Evolutionary conservation across 2,329 filamentous ascomycete species (phyloP), one percentile per base, ranked within the genome.

Genomic region (Pyrenophora graminea): DNA sequence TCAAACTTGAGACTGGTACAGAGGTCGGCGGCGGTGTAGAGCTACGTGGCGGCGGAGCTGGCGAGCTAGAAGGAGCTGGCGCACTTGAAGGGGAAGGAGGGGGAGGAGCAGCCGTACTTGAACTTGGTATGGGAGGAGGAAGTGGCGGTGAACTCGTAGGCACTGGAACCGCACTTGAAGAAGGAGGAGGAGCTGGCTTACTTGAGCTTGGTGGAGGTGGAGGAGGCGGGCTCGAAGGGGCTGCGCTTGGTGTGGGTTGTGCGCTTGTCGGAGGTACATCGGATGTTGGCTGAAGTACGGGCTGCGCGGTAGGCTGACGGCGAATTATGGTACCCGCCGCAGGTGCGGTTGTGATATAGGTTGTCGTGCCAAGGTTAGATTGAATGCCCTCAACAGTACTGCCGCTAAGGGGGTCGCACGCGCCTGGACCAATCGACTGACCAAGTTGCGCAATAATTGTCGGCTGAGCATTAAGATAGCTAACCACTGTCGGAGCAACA

Each of bases 331-430:
- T 62, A 0, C 34, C 39, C 25, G 33, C 13, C 34, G 21, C 31
- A 31, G 43, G 1, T 47, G 10, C 9, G 23, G 59, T 56, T 1
- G 34, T 18, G 0, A 66, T 6, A 8, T 37, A 54, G 0, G 58
- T 62, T 0, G 34, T 48, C n/a, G 27, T 44, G 4, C 55, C 57
- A 6, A 57, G 23, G 1, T 51, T 56, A 13, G 32, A 38, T 13
- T 58, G 61, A n/a, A 13, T 32, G 4, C 7, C 9, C 2, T 44
- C 21, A 1, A 23, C 32, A 0, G 51, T 51, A 12, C 40, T 27
- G 3, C 62, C 62, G n/a, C 58, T 52, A 4, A 71, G 48, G 1
- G 70, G 70, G 44, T 73, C 70, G 40, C 70, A 73, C 8, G 70
- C 70, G 3, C 44, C 45, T n/a, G 51, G 3, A 8, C 62, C 64